phyloP scores from a whole-genome alignment of 2,329 filamentous ascomycete genomes.

The Pestalotiopsis sp. region DNA sequence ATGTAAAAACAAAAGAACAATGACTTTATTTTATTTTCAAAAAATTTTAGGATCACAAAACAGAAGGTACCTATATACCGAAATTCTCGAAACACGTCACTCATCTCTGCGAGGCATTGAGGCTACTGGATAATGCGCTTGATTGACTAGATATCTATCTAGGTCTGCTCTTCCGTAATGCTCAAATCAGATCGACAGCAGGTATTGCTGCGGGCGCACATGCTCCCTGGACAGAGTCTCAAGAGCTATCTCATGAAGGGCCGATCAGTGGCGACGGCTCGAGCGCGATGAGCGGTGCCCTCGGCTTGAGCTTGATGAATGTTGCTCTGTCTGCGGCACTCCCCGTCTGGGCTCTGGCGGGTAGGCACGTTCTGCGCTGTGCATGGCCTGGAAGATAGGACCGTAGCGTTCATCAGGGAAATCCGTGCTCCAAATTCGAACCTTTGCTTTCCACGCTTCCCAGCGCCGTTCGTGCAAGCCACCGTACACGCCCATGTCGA shows the following conservation, averaged over 20 bases:
- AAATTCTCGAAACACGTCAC: background rate
- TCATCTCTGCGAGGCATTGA: background rate
- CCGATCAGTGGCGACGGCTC: no score
- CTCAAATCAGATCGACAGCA: background rate
- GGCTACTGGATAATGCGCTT: background rate
- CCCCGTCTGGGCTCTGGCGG: no score
- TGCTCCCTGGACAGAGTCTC: no score
- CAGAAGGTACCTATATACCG: background rate
- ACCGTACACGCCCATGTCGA: background rate
- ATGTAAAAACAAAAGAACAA: constrained; percentile 11
- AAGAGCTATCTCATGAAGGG: no score
- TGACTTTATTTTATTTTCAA: no score
- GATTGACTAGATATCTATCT: background rate
- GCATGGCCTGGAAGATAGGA: no score
- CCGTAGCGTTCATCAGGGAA: background rate
- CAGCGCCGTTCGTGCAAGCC: background rate
- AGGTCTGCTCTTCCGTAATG: background rate
- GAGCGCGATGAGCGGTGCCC: no score
- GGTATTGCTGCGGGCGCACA: background rate
- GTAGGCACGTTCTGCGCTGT: no score
- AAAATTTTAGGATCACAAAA: constrained; percentile 1
- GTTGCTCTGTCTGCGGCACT: no score
- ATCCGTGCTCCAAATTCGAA: background rate
- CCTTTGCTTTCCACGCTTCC: background rate
- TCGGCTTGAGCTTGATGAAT: no score